Evolutionary conservation across 495 filamentous ascomycete species (phyloP).

Genomic region (Pyrenopolyporus hunteri): DNA sequence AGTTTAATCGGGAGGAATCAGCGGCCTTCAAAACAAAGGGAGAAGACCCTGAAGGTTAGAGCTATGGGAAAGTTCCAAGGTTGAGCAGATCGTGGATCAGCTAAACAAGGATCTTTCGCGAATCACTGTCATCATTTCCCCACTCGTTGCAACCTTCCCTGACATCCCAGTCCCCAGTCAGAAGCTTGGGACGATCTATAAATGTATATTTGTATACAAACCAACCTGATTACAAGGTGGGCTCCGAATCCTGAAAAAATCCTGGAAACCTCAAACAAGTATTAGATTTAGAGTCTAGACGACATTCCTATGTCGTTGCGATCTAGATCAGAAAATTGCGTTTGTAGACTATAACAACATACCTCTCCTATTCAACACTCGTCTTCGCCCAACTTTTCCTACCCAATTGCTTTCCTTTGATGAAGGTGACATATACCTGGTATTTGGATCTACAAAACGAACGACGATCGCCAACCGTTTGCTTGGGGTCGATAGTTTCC

Average conservation of each 20-base stretch:
- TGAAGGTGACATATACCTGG: not conserved
- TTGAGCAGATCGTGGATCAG: conserved; percentile 18
- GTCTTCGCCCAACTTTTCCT: not conserved
- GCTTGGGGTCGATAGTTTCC: conserved; percentile 26
- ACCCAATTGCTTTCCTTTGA: conserved; percentile 3
- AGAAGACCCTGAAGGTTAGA: conserved; percentile 12
- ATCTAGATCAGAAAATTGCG: too few relatives aligned
- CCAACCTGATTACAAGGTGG: conserved; percentile 15
- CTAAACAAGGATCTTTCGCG: conserved; percentile 26
- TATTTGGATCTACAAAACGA: conserved; percentile 22
- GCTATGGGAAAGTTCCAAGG: conserved; percentile 34
- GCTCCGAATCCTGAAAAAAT: conserved; percentile 31
- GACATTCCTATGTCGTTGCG: too few relatives aligned
- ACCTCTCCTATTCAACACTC: not conserved
- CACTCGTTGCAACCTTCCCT: conserved; percentile 3
- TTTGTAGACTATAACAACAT: too few relatives aligned
- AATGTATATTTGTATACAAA: too few relatives aligned
- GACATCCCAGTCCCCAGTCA: conserved; percentile 6
- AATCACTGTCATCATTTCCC: conserved; percentile 35
- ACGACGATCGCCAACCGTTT: conserved; percentile 28
- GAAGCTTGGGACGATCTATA: conserved; percentile 37
- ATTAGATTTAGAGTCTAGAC: conserved; percentile 2
- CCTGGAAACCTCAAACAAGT: conserved; percentile 29
- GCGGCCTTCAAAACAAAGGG: too few relatives aligned
- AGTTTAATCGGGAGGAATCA: conserved; percentile 3